Base-by-base conservation (phyloP, 345 rosid species). In the Brassica rapa region DNA sequence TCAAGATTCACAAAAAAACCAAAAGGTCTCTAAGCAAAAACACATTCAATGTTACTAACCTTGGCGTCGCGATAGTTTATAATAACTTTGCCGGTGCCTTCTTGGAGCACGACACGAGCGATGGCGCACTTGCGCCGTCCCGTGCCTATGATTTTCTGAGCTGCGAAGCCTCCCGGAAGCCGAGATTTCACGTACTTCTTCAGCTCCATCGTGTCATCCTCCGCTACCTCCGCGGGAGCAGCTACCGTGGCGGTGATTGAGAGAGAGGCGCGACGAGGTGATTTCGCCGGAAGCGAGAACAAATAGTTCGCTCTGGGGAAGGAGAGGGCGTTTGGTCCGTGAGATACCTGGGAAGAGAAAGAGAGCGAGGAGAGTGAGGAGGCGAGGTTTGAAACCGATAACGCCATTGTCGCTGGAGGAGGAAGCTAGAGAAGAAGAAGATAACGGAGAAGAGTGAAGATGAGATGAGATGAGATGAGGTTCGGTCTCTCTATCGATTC, bases 151-250 rank as follows among this genome's bases (percentile, higher is more conserved):
- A 93, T 85, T 9, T 90, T 83, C 77, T 95, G 98, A 32, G 97
- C 96, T 3, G 98, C 94, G 79, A 95, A 91, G 11, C 98, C 99
- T 30, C 94, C 98, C 0, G 97, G 99, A 8, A 91, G 93, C 70
- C 96, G 81, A 16, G 93, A 83, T 77, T 93, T 95, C 19, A 95
- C 97, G 67, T 87, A 86, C 39, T 90, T 90, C 82, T 86, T 82
- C 60, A 95, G 86, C 76, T 89, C 89, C 1, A 77, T 71, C 7
- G 85, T 75, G 61, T 83, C 88, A 10, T 82, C 67, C 62, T 49
- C 27, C 5, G 49, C 9, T 1, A 85, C 94, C 12, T 39, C 33
- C 1, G 86, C 68, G n/a, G 83, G 68, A 76, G 74, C 53, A 33
- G 89, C 87, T 4, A 85, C 93, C 12, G 93, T 71, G 61, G 97